phyloP scores from a whole-genome alignment of 2,329 filamentous ascomycete species.

The Macroventuria anomochaeta region DNA sequence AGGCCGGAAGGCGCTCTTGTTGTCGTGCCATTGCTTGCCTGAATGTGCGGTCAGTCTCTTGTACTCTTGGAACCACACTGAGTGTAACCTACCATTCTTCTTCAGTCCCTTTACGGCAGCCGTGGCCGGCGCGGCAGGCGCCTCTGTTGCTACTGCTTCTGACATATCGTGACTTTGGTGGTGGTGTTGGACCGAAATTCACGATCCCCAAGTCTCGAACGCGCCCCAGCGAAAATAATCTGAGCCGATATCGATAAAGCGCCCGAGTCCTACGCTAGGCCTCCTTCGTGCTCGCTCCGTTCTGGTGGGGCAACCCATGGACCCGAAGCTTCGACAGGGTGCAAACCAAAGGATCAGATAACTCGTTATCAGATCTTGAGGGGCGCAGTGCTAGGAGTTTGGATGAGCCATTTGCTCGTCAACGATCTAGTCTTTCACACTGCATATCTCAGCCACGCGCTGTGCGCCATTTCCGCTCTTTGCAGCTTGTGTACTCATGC shows the following conservation, averaged over 20 bases:
- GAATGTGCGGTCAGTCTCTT: conserved; percentile 24
- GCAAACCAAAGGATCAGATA: conserved; percentile 1
- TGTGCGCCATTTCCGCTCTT: conserved; percentile 26
- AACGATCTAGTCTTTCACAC: conserved; percentile 19
- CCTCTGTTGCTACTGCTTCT: conserved; percentile 48
- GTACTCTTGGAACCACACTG: neutral
- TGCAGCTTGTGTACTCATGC: conserved; percentile 24
- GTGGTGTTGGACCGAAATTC: conserved; percentile 13
- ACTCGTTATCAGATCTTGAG: conserved; percentile 37
- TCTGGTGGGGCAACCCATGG: conserved; percentile 13
- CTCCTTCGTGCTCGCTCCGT: conserved; percentile 6
- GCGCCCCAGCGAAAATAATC: conserved; percentile 30
- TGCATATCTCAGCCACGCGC: conserved; percentile 21
- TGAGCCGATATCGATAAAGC: conserved; percentile 32
- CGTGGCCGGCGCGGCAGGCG: conserved; percentile 48
- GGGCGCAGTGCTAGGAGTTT: conserved; percentile 14
- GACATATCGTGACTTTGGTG: conserved; percentile 37
- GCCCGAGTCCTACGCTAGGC: conserved; percentile 11
- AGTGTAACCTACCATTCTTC: conserved; percentile 71
- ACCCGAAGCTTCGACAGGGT: conserved; percentile 1
- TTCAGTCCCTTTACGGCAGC: conserved; percentile 67
- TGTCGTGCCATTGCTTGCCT: conserved; percentile 95
- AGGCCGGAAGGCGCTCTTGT: conserved; percentile 85
- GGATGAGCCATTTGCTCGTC: conserved; percentile 26
- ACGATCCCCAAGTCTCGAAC: conserved; percentile 24